Percentiles rank a stretch among this genome's conserved stretches.
Conservation (phyloP, 345 rosid species). For the Heritiera littoralis region DNA sequence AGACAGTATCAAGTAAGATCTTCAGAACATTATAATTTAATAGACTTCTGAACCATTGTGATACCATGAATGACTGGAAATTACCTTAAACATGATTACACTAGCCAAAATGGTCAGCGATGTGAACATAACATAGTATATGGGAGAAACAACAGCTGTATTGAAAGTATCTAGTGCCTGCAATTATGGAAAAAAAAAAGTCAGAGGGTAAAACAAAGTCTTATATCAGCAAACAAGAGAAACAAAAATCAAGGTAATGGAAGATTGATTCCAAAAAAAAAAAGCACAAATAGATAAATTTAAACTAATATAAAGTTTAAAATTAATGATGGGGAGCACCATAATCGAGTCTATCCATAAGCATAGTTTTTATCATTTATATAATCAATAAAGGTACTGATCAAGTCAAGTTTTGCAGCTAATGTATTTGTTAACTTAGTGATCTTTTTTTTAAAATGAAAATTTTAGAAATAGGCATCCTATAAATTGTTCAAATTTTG, state of each 20-base stretch:
- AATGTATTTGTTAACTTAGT: not conserved
- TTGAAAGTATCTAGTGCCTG: conserved; percentile 62
- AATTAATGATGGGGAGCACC: not conserved
- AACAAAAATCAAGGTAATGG: not conserved
- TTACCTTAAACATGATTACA: conserved; percentile 63
- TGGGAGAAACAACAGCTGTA: conserved; percentile 56
- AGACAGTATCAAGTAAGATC: not conserved
- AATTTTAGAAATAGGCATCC: not conserved
- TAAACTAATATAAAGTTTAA: not conserved
- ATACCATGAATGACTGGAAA: not conserved
- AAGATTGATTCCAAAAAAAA: not conserved
- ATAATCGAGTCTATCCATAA: not conserved
- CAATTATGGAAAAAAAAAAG: conserved; percentile 7
- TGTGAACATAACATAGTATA: conserved; percentile 56
- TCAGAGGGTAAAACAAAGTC: not conserved
- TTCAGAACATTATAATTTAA: not conserved
- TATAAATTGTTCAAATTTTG: not conserved
- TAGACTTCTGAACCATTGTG: not conserved
- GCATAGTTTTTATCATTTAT: not conserved
- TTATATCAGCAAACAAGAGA: not conserved
- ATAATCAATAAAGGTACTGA: not conserved
- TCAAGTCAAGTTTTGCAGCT: not conserved
- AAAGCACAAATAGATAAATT: not conserved
- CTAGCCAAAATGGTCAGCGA: conserved; percentile 56
- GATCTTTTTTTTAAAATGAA: not conserved